Conservation (phyloP, 2,329 filamentous ascomycete genomes). For the Ceratocystis cubensis region DNA sequence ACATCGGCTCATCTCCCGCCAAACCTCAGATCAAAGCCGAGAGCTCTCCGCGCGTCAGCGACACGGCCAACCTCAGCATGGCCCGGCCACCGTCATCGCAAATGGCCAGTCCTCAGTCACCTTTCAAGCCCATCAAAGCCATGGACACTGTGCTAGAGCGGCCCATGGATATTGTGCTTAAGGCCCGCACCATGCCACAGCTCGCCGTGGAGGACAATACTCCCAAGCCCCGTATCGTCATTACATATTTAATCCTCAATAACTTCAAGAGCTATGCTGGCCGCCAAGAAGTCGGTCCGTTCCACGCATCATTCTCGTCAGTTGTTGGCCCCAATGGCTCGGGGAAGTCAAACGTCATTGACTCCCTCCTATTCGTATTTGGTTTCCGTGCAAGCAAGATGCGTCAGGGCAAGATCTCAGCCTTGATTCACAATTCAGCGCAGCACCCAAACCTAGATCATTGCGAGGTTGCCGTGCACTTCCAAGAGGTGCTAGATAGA, state of each 20-base stretch:
- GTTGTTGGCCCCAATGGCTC: constrained; percentile 97
- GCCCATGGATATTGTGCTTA: constrained; percentile 87
- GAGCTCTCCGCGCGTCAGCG: not conserved
- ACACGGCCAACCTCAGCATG: constrained; percentile 46
- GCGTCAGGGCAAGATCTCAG: constrained; percentile 96
- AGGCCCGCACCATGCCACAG: constrained; percentile 60
- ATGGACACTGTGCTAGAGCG: constrained; percentile 69
- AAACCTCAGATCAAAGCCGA: constrained; percentile 17
- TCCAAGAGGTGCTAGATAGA: constrained; percentile 86
- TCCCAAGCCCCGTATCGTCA: constrained; percentile 78
- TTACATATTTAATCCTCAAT: constrained; percentile 78
- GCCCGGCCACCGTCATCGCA: constrained; percentile 35
- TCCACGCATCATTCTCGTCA: constrained; percentile 93
- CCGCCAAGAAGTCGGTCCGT: constrained; percentile 86
- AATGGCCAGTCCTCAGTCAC: constrained; percentile 34
- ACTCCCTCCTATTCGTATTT: constrained; percentile 96
- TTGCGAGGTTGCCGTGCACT: constrained; percentile 94
- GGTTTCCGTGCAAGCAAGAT: constrained; percentile 98
- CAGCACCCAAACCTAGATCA: constrained; percentile 71
- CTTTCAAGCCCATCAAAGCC: constrained; percentile 59
- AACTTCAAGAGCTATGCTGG: constrained; percentile 99
- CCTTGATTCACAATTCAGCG: constrained; percentile 93
- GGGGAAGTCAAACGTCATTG: constrained; percentile 97
- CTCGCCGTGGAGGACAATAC: constrained; percentile 59
- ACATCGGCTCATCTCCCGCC: constrained; percentile 9